Conservation (phyloP, 2,329 filamentous ascomycete species). For the Pseudocercospora cruenta region DNA sequence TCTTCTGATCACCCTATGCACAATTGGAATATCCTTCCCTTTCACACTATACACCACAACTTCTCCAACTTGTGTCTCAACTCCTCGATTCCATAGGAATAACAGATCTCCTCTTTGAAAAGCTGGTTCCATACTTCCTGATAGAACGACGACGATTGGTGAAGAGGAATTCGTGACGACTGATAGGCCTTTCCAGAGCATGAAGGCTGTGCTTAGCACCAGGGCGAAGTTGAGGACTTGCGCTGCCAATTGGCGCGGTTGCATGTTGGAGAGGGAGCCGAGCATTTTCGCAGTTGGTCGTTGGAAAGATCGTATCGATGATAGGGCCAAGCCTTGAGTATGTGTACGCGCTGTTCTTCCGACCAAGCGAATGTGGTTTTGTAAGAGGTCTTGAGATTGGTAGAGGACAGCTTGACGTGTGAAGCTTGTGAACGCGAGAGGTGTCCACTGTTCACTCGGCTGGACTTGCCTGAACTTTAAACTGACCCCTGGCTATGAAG, state of each 20-base stretch:
- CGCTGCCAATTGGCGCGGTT: slow-evolving; percentile 77
- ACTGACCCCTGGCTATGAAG: not conserved
- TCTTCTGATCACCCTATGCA: slow-evolving; percentile 83
- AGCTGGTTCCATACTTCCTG: slow-evolving; percentile 81
- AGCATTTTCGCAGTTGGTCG: slow-evolving; percentile 59
- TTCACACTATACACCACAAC: slow-evolving; percentile 82
- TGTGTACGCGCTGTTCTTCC: not conserved
- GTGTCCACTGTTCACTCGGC: not conserved
- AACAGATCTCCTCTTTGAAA: slow-evolving; percentile 78
- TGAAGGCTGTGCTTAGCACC: slow-evolving; percentile 87
- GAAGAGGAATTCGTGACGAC: slow-evolving; percentile 67
- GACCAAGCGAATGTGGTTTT: not conserved
- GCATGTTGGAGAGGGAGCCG: slow-evolving; percentile 64
- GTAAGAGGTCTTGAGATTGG: not conserved
- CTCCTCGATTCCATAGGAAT: slow-evolving; percentile 72
- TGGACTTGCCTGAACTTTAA: not conserved
- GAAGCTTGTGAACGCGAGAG: not conserved
- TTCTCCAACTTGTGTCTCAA: slow-evolving; percentile 69
- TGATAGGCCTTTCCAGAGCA: slow-evolving; percentile 87
- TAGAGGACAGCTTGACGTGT: not conserved
- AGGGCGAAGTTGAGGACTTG: slow-evolving; percentile 90
- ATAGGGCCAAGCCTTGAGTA: too few species aligned
- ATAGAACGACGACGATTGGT: slow-evolving; percentile 82
- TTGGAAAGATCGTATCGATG: not conserved
- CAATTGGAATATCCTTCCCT: slow-evolving; percentile 96